These are phyloP conservation scores for Cicer chorassanicum DNA, from an alignment of 306 rosid species.

Conservation along the genomic window DNA sequence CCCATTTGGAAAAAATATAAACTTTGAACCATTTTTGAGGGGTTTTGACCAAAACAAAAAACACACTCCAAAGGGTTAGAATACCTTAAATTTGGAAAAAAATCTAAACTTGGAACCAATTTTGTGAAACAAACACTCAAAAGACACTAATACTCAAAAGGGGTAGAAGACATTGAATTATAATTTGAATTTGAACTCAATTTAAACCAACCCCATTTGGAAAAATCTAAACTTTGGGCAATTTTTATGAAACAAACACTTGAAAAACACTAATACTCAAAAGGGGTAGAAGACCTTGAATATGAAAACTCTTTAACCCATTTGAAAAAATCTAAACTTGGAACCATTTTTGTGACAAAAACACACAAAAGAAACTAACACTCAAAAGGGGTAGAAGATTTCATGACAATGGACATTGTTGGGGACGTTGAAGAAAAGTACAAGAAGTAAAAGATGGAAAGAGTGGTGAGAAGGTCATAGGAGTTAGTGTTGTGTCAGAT, in stretches of 20 bases:
- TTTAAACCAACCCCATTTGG: constrained; percentile 57
- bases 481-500: constrained; percentile 26
- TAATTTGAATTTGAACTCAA: constrained; percentile 40
- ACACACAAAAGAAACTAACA: background rate
- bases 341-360: constrained; percentile 46
- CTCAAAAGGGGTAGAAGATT: constrained; percentile 3
- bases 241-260: constrained; percentile 28
- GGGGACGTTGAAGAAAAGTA: background rate
- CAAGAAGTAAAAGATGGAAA: no score
- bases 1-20: no score
- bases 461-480: background rate
- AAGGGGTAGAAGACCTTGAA: background rate
- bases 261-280: background rate
- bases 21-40: no score
- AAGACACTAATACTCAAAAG: background rate
- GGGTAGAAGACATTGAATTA: constrained; percentile 7
- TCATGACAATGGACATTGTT: background rate
- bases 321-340: constrained; percentile 51
- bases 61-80: no score
- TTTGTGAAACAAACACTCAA: background rate
- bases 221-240: constrained; percentile 53
- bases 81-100: constrained; percentile 41
- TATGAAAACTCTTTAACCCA: constrained; percentile 50
- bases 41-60: no score
- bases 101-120: constrained; percentile 54